Conservation (phyloP, 148 eudicot species). For the Chenopodium formosanum region DNA sequence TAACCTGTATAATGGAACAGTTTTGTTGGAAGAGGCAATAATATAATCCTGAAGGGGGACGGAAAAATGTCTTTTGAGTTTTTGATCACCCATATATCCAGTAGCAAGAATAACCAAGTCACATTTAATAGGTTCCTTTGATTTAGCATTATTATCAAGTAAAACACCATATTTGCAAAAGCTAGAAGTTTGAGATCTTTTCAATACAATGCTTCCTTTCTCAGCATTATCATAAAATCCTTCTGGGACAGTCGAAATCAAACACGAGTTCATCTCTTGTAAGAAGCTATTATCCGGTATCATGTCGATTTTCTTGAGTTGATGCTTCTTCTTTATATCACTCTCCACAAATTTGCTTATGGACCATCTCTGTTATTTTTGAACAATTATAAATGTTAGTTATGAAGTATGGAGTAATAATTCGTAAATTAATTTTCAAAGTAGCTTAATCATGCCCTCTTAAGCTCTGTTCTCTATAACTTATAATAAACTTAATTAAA, state of each 20-base stretch:
- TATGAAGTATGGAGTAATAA: too few species aligned
- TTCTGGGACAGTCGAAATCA: constrained; percentile 34
- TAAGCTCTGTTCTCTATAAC: too few species aligned
- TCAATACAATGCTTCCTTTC: constrained; percentile 55
- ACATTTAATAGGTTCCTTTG: constrained; percentile 28
- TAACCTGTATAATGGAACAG: constrained; percentile 58
- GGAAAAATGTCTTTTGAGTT: constrained; percentile 44
- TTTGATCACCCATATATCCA: constrained; percentile 53
- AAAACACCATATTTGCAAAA: constrained; percentile 53
- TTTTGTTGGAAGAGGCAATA: constrained; percentile 27
- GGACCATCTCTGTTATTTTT: constrained; percentile 49
- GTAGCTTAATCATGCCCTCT: too few species aligned
- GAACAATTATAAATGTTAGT: background rate
- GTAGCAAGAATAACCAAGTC: constrained; percentile 71
- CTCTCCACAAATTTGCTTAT: constrained; percentile 59
- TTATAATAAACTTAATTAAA: too few species aligned
- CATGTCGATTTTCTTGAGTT: constrained; percentile 41
- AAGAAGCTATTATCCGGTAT: constrained; percentile 60
- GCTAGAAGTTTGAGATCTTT: constrained; percentile 38
- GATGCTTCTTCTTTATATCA: constrained; percentile 40
- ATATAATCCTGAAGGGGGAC: constrained; percentile 36
- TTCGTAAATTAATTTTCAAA: too few species aligned
- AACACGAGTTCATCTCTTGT: constrained; percentile 47
- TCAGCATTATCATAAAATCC: constrained; percentile 55
- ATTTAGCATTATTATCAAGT: constrained; percentile 20